phyloP scores from a whole-genome alignment of 2,329 filamentous ascomycete species.

The Fusarium denticulatum region DNA sequence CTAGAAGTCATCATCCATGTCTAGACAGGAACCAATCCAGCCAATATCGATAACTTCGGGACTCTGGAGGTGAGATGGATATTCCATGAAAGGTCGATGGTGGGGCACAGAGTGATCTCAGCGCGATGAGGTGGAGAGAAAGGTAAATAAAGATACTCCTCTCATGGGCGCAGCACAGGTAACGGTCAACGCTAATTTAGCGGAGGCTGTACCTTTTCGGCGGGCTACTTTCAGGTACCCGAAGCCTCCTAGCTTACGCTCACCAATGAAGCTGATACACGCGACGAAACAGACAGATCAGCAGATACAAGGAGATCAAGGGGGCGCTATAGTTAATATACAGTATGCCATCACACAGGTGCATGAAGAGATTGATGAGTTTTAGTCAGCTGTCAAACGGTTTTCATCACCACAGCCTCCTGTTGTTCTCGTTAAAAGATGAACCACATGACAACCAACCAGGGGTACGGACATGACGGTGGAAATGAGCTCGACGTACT shows the following conservation, averaged over 20 bases:
- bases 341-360: not conserved
- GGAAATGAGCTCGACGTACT: constrained; percentile 38
- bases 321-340: not conserved
- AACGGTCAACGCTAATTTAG: constrained; percentile 13
- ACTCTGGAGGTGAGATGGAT: not conserved
- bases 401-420: not conserved
- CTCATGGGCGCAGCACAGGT: constrained; percentile 3
- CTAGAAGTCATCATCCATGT: constrained; percentile 8
- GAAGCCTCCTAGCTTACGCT: not conserved
- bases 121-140: constrained; percentile 27
- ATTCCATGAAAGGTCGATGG: constrained; percentile 12
- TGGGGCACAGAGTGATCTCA: constrained; percentile 34
- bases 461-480: constrained; percentile 32
- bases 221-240: constrained; percentile 23
- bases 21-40: constrained; percentile 9
- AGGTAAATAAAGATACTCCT: constrained; percentile 32
- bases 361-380: not conserved
- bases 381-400: not conserved
- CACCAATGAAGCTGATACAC: constrained; percentile 37
- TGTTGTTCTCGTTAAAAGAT: not conserved
- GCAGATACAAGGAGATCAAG: constrained; percentile 8
- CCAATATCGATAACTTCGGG: constrained; percentile 13
- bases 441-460: constrained; percentile 12
- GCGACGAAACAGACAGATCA: constrained; percentile 31
- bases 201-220: constrained; percentile 7